These are phyloP conservation scores for Volvox carteri DNA, from an alignment of 163 green algal species.

Conservation along the genomic window DNA sequence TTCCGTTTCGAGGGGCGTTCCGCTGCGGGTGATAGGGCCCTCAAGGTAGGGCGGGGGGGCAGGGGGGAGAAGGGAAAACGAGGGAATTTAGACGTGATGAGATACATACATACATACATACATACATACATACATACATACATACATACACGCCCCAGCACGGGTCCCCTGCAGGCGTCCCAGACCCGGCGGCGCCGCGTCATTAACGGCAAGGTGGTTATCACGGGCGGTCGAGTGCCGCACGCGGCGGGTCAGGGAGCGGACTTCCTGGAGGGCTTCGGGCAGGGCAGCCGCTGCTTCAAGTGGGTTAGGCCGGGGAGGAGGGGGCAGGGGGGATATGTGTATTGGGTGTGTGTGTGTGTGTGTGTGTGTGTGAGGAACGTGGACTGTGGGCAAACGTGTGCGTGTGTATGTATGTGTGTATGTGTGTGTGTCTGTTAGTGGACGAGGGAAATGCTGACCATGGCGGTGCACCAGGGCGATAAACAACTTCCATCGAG, in stretches of 20 bases:
- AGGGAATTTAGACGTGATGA: not conserved
- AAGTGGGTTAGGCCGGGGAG: constrained; percentile 20
- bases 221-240: constrained; percentile 53
- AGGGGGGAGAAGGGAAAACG: not conserved
- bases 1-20: constrained; percentile 52
- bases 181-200: constrained; percentile 50
- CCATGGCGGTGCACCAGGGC: too few relatives aligned
- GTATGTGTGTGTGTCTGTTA: too few relatives aligned
- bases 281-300: constrained; percentile 68
- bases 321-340: not conserved
- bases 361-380: too few relatives aligned
- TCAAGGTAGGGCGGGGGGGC: not conserved
- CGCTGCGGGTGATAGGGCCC: not conserved
- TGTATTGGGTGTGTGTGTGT: too few relatives aligned
- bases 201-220: constrained; percentile 62
- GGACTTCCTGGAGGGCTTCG: constrained; percentile 76
- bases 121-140: not conserved
- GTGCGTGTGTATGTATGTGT: too few relatives aligned
- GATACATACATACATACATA: not conserved
- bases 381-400: too few relatives aligned
- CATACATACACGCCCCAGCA: not conserved
- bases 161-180: not conserved
- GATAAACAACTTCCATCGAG: too few relatives aligned
- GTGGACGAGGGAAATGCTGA: too few relatives aligned
- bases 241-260: constrained; percentile 69